Base-by-base conservation (phyloP, 371 early-diverging fungal genomes). In the Mortierella polycephala region DNA sequence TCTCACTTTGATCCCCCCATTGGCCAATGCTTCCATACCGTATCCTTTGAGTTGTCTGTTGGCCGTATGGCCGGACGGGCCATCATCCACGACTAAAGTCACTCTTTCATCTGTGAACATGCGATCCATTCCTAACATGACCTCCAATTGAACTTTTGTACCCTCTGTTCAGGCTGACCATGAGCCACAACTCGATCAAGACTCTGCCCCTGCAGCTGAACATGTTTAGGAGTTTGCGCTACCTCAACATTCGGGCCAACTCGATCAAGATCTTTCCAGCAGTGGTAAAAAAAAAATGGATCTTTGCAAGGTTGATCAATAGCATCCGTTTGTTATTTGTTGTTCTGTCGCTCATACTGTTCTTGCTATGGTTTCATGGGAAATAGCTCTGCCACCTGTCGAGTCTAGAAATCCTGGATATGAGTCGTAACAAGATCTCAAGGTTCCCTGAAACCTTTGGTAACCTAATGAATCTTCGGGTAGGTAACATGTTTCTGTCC, bases 111-210 rank as follows among this genome's bases (percentile, higher is more conserved):
- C 30, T 30, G 30, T 52, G 10, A 49, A 11, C 39, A 16, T 55
- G 41, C 18, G 51, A 13, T 23, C 57, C 49, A 50, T 41, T 21
- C 37, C 18, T 67, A 30, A 30, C 30, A 30, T 30, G 30, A 4
- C 30, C 30, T 30, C 30, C 30, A 2, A 30, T 30, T 30, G 30
- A 1, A 30, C 4, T 4, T 30, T 30, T 30, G 30, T 30, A 30
- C 30, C 4, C 30, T 30, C 30, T 30, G 4, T 30, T 30, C 30
- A 77, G 77, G 57, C 60, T 77, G 62, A 77, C 77, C 56, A 77
- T 77, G 69, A 77, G 77, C 69, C 77, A 77, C 41, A 77, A 77
- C 30, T 77, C 72, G 45, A 77, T 77, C 69, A 71, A 50, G 72
- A 72, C 72, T 12, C 55, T 77, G 21, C 77, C 77, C 8, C 62